Evolutionary conservation across 805 yeast species (phyloP).

Genomic region (Metschnikowia amazonensis): DNA sequence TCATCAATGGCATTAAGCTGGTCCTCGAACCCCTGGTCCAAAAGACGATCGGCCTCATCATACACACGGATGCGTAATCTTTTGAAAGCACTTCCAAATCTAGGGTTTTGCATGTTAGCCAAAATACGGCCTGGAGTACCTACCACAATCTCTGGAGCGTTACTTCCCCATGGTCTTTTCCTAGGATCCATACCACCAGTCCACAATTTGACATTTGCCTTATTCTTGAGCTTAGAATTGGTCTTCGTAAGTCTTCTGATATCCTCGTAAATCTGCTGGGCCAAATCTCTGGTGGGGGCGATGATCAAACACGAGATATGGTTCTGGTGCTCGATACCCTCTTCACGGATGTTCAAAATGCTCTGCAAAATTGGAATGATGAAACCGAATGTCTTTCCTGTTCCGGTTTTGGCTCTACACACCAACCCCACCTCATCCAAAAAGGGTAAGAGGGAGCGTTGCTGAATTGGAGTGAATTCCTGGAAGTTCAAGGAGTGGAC

Average conservation of each 20-base stretch:
- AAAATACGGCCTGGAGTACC: constrained; percentile 87
- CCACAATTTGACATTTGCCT: constrained; percentile 32
- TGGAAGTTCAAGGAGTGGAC: constrained; percentile 35
- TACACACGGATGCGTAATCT: constrained; percentile 62
- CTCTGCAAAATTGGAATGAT: constrained; percentile 74
- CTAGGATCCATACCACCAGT: constrained; percentile 63
- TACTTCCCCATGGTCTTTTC: constrained; percentile 21
- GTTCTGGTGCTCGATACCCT: constrained; percentile 27
- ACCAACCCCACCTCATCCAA: constrained; percentile 62
- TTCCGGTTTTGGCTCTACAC: constrained; percentile 91
- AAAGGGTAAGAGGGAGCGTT: constrained; percentile 55
- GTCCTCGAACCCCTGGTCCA: constrained; percentile 75
- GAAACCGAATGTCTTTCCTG: constrained; percentile 91
- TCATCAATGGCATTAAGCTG: constrained; percentile 58
- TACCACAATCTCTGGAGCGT: constrained; percentile 61
- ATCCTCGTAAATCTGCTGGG: constrained; percentile 73
- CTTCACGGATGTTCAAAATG: constrained; percentile 28
- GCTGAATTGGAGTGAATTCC: constrained; percentile 67
- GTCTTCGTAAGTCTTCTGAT: constrained; percentile 42
- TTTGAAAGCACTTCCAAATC: constrained; percentile 45
- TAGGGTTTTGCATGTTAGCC: constrained; percentile 52
- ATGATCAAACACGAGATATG: constrained; percentile 53
- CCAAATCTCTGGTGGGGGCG: constrained; percentile 90
- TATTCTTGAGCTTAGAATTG: constrained; percentile 17
- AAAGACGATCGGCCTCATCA: constrained; percentile 88